phyloP scores from a whole-genome alignment of 352 stramenopile species.

The Phytophthora capsici region DNA sequence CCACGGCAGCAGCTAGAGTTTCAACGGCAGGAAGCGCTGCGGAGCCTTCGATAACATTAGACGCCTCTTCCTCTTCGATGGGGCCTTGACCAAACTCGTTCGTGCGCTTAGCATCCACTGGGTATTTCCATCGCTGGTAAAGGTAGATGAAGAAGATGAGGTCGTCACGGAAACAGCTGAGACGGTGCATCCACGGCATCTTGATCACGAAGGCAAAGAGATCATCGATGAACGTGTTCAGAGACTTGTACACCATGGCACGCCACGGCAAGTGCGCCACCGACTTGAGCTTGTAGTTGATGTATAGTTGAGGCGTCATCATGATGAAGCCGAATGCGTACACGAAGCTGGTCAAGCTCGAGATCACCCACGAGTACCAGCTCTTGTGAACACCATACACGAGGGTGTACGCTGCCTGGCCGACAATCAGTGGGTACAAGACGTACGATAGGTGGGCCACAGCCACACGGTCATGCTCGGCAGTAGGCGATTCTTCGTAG shows the following conservation, averaged over 20 bases:
- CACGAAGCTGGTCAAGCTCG: slow-evolving; percentile 96
- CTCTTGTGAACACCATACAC: slow-evolving; percentile 93
- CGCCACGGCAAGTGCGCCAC: slow-evolving; percentile 97
- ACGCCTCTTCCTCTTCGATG: slow-evolving; percentile 48
- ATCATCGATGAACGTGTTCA: slow-evolving; percentile 95
- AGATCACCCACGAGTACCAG: slow-evolving; percentile 98
- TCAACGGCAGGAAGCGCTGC: slow-evolving; percentile 13
- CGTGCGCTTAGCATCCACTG: slow-evolving; percentile 89
- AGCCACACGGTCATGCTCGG: slow-evolving; percentile 85
- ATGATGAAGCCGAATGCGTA: slow-evolving; percentile 99
- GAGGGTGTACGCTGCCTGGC: slow-evolving; percentile 95
- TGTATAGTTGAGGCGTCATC: slow-evolving; percentile 98
- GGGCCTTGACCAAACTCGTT: slow-evolving; percentile 95
- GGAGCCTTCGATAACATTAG: slow-evolving; percentile 39
- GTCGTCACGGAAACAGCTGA: slow-evolving; percentile 99
- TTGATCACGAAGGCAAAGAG: slow-evolving; percentile 93
- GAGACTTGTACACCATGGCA: slow-evolving; percentile 98
- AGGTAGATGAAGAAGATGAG: slow-evolving; percentile 99
- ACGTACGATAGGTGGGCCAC: slow-evolving; percentile 87
- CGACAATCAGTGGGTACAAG: slow-evolving; percentile 90
- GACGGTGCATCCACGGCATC: slow-evolving; percentile 97
- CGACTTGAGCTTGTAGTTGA: slow-evolving; percentile 99
- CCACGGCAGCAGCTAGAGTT: slow-evolving; percentile 25
- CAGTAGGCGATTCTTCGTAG: slow-evolving; percentile 85
- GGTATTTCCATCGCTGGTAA: slow-evolving; percentile 98